Percentiles rank a stretch among this genome's conserved stretches.
These are phyloP conservation scores for Penicillium sp. DNA, from an alignment of 2,329 filamentous ascomycete species.

Conservation along the genomic window DNA sequence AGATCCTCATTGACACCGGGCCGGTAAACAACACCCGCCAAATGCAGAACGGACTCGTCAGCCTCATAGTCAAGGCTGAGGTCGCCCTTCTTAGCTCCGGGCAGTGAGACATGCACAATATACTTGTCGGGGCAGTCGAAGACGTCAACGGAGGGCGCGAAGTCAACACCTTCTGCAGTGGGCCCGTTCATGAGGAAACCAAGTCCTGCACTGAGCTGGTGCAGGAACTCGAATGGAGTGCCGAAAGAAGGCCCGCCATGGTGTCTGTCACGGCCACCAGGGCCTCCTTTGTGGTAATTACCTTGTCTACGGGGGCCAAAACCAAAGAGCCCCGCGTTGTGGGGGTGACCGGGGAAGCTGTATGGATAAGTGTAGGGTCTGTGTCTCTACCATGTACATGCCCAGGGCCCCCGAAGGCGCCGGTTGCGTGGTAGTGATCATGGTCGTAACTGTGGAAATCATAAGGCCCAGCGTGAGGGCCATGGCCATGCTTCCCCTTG, in stretches of 20 bases:
- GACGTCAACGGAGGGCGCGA: conserved; percentile 54
- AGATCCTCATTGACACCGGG: conserved; percentile 68
- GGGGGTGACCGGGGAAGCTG: conserved; percentile 3
- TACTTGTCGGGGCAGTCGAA: conserved; percentile 67
- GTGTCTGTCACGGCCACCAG: conserved; percentile 8
- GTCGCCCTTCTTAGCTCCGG: conserved; percentile 76
- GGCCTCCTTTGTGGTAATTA: conserved; percentile 5
- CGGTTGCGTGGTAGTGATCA: background rate
- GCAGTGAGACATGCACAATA: conserved; percentile 69
- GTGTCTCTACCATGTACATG: background rate
- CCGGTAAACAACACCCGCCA: conserved; percentile 71
- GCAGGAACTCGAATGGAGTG: conserved; percentile 21
- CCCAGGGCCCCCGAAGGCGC: background rate
- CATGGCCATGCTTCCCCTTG: background rate
- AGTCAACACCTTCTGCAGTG: conserved; percentile 29
- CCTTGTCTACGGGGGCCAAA: conserved; percentile 4
- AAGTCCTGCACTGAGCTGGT: conserved; percentile 27
- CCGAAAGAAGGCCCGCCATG: conserved; percentile 6
- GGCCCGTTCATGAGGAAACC: conserved; percentile 25
- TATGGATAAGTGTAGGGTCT: conserved; percentile 4
- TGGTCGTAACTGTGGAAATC: background rate
- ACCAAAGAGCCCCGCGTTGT: background rate
- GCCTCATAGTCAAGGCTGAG: conserved; percentile 73
- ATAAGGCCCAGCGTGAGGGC: background rate
- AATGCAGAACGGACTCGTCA: conserved; percentile 61